Evolutionary conservation across 345 rosid genomes (phyloP), one percentile per base, ranked within the genome.

Genomic region (Populus tremula): DNA sequence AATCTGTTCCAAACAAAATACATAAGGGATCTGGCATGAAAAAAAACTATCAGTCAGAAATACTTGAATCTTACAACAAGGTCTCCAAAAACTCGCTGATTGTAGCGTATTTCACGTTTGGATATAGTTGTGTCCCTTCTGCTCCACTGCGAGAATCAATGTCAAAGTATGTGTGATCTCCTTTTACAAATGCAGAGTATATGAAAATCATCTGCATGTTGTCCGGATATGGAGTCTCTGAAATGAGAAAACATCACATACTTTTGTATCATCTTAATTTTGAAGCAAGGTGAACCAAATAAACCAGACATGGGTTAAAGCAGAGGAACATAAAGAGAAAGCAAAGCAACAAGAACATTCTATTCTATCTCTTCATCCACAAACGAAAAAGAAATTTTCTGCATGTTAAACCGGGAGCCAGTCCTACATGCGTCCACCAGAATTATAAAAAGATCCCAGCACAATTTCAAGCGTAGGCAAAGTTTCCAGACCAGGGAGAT

Each of bases 141-240:
- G 84, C 50, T 45, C 91, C 94, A 21, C 78, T 76, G 18, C 29
- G 78, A 5, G 85, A 67, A 50, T 86, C 78, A 27, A 87, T 81
- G 29, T 85, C 85, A 20, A 84, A 87, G 79, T 83, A 89, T 11
- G 92, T 89, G 47, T 84, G 90, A 83, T 90, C 91, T 29, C 89
- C 94, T 82, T 86, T 86, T 29, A 90, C 68, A 70, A 90, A 90
- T 5, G 77, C 76, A 0, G 92, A 89, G 69, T 89, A 89, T 76
- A 87, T 82, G 74, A 90, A 90, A n/a, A 87, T 23, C 82, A 82
- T 76, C 63, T 45, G 79, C 87, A 82, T 84, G 78, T 82, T 85
- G 73, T 80, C 85, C 5, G 90, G 91, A 82, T 88, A 88, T 23
- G 87, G 83, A 67, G 87, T 77, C 77, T 87, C 93, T 91, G 92